Evolutionary conservation across 164 flowering plant genomes (phyloP).

Genomic region (Tinospora cordifolia): DNA sequence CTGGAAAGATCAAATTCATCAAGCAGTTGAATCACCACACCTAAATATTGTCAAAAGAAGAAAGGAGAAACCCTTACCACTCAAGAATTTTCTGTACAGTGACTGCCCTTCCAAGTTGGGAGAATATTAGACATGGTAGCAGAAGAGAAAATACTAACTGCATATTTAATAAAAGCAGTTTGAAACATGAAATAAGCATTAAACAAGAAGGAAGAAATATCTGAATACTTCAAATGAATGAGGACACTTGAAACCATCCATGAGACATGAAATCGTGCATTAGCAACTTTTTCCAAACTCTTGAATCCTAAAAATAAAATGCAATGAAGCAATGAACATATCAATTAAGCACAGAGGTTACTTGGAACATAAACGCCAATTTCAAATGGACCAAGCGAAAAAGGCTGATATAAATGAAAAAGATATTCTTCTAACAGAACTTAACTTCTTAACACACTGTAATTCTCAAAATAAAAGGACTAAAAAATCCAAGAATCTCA

Average conservation of each 20-base stretch:
- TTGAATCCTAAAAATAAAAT: neutral
- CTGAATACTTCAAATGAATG: no score
- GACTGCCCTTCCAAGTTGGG: constrained; percentile 87
- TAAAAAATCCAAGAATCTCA: no score
- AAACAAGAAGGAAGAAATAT: neutral
- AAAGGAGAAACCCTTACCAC: constrained; percentile 44
- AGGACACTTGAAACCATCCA: no score
- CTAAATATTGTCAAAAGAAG: neutral
- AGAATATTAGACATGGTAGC: constrained; percentile 91
- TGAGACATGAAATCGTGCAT: neutral
- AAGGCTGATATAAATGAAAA: no score
- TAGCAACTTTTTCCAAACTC: neutral
- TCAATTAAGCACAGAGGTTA: neutral
- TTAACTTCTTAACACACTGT: no score
- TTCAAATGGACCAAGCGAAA: neutral
- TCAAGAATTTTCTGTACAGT: constrained; percentile 70
- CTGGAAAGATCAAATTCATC: neutral
- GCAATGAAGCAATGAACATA: no score
- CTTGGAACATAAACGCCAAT: neutral
- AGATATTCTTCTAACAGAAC: no score
- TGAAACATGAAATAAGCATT: neutral
- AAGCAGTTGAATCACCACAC: neutral
- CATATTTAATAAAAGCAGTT: constrained; percentile 6
- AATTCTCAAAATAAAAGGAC: no score
- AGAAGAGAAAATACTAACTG: constrained; percentile 94